Percentiles rank a stretch among this genome's conserved stretches.
Evolutionary conservation across 371 early-diverging fungal species (phyloP).

Genomic region (Mortierella sp.): DNA sequence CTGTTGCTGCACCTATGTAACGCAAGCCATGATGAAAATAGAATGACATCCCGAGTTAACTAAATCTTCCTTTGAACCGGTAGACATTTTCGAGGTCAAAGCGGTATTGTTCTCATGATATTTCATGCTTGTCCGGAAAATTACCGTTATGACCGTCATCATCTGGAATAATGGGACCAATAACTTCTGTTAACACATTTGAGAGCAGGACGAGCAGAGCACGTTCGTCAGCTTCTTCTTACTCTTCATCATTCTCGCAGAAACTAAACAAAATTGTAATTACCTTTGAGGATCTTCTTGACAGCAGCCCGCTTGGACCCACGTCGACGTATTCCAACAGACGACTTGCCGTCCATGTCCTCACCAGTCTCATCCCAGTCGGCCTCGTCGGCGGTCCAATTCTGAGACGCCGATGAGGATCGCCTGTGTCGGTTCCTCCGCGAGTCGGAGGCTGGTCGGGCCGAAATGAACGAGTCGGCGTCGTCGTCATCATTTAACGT

Average conservation of each 20-base stretch:
- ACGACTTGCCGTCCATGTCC: constrained; percentile 26
- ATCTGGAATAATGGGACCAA: constrained; percentile 10
- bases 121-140: not conserved
- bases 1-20: not conserved
- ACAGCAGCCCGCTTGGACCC: constrained; percentile 17
- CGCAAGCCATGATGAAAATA: constrained; percentile 7
- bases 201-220: not conserved
- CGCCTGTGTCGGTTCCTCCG: constrained; percentile 33
- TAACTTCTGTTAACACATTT: not conserved
- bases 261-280: not conserved
- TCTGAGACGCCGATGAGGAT: constrained; percentile 30
- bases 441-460: constrained; percentile 30
- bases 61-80: not conserved
- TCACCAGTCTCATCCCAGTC: constrained; percentile 33
- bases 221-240: not conserved
- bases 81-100: not conserved
- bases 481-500: constrained; percentile 43
- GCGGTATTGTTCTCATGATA: not conserved
- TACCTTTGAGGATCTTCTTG: constrained; percentile 28
- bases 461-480: constrained; percentile 48
- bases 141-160: constrained; percentile 19
- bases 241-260: not conserved
- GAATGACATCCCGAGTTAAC: not conserved
- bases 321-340: constrained; percentile 13
- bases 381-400: constrained; percentile 35